A percentile compares a stretch with the other conserved stretches of the same genome.
Conservation (phyloP, 1,284 basidiomycete genomes). For the Melampsora medusae region DNA sequence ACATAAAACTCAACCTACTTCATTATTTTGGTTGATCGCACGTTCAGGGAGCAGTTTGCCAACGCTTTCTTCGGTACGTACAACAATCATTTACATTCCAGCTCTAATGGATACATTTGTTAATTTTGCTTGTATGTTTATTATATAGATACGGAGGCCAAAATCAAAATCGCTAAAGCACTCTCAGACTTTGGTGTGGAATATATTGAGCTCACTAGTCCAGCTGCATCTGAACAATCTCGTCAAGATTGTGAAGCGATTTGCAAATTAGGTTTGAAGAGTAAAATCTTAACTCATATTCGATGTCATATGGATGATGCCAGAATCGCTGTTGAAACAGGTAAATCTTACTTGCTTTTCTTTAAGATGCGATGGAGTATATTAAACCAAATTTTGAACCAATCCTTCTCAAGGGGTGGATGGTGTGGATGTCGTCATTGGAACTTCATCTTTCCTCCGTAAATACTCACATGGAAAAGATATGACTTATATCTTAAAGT, state of each 20-base stretch:
- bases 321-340: slow-evolving; percentile 95
- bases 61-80: slow-evolving; percentile 82
- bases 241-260: slow-evolving; percentile 93
- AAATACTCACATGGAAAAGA: slow-evolving; percentile 99
- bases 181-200: slow-evolving; percentile 98
- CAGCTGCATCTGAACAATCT: slow-evolving; percentile 95
- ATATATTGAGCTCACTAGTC: slow-evolving; percentile 98
- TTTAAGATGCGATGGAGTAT: not conserved
- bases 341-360: slow-evolving; percentile 58
- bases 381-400: not conserved
- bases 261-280: slow-evolving; percentile 96
- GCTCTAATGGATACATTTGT: not conserved
- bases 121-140: not conserved
- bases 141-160: slow-evolving; percentile 82
- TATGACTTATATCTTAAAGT: slow-evolving; percentile 99
- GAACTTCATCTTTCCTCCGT: slow-evolving; percentile 96
- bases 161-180: slow-evolving; percentile 95
- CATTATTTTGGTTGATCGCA: slow-evolving; percentile 56
- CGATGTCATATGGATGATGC: slow-evolving; percentile 99
- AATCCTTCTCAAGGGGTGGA: slow-evolving; percentile 70
- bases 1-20: not conserved
- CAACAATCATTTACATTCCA: not conserved
- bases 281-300: slow-evolving; percentile 98
- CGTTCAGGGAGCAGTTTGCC: slow-evolving; percentile 82
- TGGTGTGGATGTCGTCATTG: slow-evolving; percentile 98